Conservation (phyloP, 768 basidiomycete species). For the Tulasnella sp. region DNA sequence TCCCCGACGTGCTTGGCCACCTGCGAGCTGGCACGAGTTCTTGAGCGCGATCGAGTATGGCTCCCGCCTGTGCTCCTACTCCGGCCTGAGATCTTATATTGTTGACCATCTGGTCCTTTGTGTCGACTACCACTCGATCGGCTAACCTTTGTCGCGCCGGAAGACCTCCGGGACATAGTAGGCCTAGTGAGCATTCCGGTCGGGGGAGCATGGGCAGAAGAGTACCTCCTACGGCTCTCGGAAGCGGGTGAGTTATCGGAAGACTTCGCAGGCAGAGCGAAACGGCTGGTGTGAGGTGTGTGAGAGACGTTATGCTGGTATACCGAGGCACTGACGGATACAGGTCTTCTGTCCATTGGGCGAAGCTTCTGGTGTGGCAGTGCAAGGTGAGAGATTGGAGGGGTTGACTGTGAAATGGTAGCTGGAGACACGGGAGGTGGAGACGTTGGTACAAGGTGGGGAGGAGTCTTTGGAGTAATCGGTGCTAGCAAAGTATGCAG, state of each 20-base stretch:
- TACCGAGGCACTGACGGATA: background rate
- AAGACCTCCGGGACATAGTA: conserved; percentile 6
- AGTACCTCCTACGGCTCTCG: background rate
- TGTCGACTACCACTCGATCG: conserved; percentile 4
- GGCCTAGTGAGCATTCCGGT: background rate
- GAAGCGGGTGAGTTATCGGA: conserved; percentile 12
- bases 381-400: conserved; percentile 25
- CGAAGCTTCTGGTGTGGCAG: background rate
- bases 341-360: background rate
- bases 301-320: background rate
- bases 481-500: conserved; percentile 28
- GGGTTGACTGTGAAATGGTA: background rate
- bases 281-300: background rate
- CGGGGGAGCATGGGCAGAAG: background rate
- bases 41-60: background rate
- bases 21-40: conserved; percentile 12
- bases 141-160: conserved; percentile 10
- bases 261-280: background rate
- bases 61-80: conserved; percentile 4
- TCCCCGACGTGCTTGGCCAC: conserved; percentile 12
- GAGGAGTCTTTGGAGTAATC: background rate
- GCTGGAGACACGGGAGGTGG: conserved; percentile 9
- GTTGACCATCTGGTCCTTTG: background rate
- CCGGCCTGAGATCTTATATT: background rate
- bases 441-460: background rate